Conservation (phyloP, 305 asterid species). For the Vinca major region DNA sequence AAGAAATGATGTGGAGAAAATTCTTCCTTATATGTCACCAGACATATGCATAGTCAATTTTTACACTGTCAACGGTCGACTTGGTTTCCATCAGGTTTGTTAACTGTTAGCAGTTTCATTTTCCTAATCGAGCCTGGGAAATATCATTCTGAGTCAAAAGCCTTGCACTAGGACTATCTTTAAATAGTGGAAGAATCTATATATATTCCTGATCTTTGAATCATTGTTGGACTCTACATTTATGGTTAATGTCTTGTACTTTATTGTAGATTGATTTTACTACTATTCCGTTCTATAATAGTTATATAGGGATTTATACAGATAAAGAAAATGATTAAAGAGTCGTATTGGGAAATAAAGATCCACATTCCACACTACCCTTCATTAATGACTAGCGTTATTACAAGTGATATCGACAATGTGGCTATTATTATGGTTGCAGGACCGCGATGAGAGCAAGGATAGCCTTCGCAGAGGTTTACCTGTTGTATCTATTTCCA, state of each 20-base stretch:
- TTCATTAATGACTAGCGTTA: background rate
- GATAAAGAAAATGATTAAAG: too few species aligned
- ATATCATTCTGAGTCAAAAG: too few species aligned
- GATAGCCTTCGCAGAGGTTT: conserved; percentile 37
- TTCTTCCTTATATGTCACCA: conserved; percentile 48
- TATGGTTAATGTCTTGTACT: background rate
- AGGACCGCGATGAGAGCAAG: conserved; percentile 56
- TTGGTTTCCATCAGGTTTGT: conserved; percentile 64
- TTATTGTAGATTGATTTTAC: too few species aligned
- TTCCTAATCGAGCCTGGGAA: background rate
- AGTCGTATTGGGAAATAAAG: too few species aligned
- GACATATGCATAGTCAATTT: conserved; percentile 60
- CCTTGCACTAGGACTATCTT: background rate
- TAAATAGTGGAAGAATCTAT: background rate
- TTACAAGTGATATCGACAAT: too few species aligned
- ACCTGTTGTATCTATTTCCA: conserved; percentile 52
- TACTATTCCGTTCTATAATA: too few species aligned
- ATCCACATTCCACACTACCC: too few species aligned
- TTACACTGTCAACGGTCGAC: conserved; percentile 39
- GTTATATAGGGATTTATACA: too few species aligned
- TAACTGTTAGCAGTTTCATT: background rate
- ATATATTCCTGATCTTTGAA: background rate
- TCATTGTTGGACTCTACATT: background rate
- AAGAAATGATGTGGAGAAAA: conserved; percentile 18
- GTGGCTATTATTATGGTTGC: too few species aligned